Evolutionary conservation across 2,329 filamentous ascomycete genomes (phyloP).

Genomic region (Emmonsia crescens): DNA sequence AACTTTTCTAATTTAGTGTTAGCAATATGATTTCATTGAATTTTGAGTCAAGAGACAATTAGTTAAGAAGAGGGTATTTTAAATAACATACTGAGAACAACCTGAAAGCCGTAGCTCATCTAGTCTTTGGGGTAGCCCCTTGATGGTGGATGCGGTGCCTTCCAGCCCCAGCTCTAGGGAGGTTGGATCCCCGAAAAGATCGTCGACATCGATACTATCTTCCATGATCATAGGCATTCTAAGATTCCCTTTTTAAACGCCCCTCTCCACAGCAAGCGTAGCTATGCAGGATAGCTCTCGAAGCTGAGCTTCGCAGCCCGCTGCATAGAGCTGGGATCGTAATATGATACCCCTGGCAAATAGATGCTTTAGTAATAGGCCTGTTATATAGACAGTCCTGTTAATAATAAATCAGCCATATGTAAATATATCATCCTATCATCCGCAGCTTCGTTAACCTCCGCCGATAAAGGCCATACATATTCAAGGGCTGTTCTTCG

Average conservation of each 20-base stretch:
- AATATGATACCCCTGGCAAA: not conserved
- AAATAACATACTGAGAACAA: slow-evolving; percentile 65
- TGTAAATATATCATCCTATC: not conserved
- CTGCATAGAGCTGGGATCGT: not conserved
- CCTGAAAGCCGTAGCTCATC: slow-evolving; percentile 66
- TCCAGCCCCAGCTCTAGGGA: slow-evolving; percentile 46
- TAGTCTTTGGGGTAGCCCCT: slow-evolving; percentile 59
- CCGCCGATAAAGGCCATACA: too few relatives aligned
- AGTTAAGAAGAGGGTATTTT: not conserved
- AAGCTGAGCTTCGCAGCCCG: not conserved
- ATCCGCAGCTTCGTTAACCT: not conserved
- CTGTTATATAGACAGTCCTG: not conserved
- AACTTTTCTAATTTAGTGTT: slow-evolving; percentile 49
- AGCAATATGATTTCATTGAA: slow-evolving; percentile 9
- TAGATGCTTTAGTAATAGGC: not conserved
- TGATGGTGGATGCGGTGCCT: slow-evolving; percentile 47
- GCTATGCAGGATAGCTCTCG: not conserved
- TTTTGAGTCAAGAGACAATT: not conserved
- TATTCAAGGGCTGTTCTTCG: too few relatives aligned
- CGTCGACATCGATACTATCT: slow-evolving; percentile 52
- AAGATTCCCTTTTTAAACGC: not conserved
- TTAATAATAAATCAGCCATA: not conserved
- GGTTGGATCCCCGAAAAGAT: slow-evolving; percentile 60
- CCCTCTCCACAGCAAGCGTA: not conserved
- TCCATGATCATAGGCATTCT: slow-evolving; percentile 47